Evolutionary conservation across 2,329 filamentous ascomycete species (phyloP), one percentile per base, ranked within the genome.

Genomic region (Plectosphaerella plurivora): DNA sequence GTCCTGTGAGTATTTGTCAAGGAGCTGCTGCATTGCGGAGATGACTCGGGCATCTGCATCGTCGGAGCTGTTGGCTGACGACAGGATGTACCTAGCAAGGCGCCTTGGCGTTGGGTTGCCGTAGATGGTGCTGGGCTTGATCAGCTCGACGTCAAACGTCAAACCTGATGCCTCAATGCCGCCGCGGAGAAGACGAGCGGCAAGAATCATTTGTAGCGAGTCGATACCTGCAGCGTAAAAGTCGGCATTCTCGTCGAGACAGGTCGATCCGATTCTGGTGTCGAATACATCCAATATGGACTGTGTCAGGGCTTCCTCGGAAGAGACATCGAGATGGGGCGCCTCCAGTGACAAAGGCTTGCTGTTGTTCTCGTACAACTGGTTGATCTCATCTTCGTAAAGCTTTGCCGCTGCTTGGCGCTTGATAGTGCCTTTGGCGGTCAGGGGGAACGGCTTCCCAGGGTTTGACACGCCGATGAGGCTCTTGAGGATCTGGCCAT

Each of bases 391-490:
- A 1, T 68, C 61, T 22, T 67, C 60, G 55, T 79, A 79, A 35
- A 72, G 48, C 42, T 66, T 69, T 2, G 73, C 42, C 0, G 74
- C 71, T 2, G 51, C 57, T 1, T 63, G 57, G n/a, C 73, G 68
- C 59, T 74, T 74, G 6, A 79, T 58, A 0, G 73, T 74, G 2
- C 75, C 75, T 58, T 80, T 80, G 1, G 68, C 65, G 0, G 76
- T 68, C 3, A 72, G 66, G 0, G 64, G 59, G 50, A 80, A 75
- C 0, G 75, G 74, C 56, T 72, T 75, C 9, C 65, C 57, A 0
- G 71, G 66, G 9, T 66, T 64, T 0, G 74, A 63, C 4, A 80
- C 18, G 1, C 59, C 56, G 24, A 79, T 60, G 37, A 75, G 64
- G 10, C 72, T 60, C 1, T 68, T 67, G 2, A 63, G 64, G 24